Conservation (phyloP, 805 yeast species). For the Ogataea neopini region DNA sequence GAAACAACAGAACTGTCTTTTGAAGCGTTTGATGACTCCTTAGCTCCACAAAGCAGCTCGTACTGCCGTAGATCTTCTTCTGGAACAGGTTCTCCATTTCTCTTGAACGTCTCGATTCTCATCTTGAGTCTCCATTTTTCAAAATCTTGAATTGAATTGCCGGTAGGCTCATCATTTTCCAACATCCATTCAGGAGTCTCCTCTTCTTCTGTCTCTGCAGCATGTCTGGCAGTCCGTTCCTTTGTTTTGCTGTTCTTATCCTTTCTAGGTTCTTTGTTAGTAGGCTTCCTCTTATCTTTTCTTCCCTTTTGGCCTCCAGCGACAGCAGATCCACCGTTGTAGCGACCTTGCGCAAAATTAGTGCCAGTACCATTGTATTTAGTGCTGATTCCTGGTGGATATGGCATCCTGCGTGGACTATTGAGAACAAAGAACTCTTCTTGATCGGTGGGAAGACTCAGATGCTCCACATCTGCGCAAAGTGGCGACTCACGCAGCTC, state of each 20-base stretch:
- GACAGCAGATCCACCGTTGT: conserved; percentile 6
- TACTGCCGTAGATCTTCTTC: conserved; percentile 29
- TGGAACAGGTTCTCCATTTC: conserved; percentile 43
- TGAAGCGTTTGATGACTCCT: neutral
- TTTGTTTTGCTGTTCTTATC: conserved; percentile 16
- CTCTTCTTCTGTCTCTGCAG: conserved; percentile 26
- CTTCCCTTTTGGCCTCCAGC: conserved; percentile 14
- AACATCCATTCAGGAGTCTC: conserved; percentile 40
- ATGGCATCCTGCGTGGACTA: conserved; percentile 38
- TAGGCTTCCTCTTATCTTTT: conserved; percentile 22
- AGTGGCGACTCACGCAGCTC: conserved; percentile 39
- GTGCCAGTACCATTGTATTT: neutral
- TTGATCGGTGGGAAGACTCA: conserved; percentile 44
- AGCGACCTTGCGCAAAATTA: conserved; percentile 10
- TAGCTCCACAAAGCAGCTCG: conserved; percentile 15
- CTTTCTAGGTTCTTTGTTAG: conserved; percentile 15
- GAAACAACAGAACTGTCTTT: neutral
- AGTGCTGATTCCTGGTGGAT: conserved; percentile 13
- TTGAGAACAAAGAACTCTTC: conserved; percentile 17
- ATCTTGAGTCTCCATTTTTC: conserved; percentile 59
- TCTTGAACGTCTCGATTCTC: conserved; percentile 50
- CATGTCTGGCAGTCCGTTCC: conserved; percentile 19
- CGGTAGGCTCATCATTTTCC: conserved; percentile 41
- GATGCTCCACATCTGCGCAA: conserved; percentile 31
- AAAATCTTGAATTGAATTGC: conserved; percentile 57